Evolutionary conservation across 192 early-diverging fungal species (phyloP).

Genomic region (Thamnidium elegans): DNA sequence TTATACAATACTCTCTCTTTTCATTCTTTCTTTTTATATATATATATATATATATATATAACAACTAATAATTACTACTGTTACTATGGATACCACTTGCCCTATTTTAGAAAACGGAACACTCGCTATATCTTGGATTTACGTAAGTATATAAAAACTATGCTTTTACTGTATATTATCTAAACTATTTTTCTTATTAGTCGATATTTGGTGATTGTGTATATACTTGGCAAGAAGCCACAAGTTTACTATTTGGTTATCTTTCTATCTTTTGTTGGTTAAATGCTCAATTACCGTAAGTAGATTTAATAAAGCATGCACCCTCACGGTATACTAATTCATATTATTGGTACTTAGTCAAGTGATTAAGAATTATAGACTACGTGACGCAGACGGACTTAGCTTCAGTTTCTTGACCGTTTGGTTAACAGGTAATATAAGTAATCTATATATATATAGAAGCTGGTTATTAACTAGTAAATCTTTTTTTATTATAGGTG

Average conservation of each 20-base stretch:
- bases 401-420: constrained; percentile 54
- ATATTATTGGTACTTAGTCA: constrained; percentile 28
- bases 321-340: constrained; percentile 9
- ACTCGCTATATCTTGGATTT: constrained; percentile 16
- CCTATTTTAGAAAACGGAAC: constrained; percentile 5
- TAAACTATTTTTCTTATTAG: constrained; percentile 22
- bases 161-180: background rate
- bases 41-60: too few relatives aligned
- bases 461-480: background rate
- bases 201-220: constrained; percentile 47
- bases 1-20: background rate
- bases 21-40: background rate
- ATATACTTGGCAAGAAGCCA: constrained; percentile 39
- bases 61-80: background rate
- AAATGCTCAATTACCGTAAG: constrained; percentile 72
- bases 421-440: constrained; percentile 64
- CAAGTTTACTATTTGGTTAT: constrained; percentile 50
- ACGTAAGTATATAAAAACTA: background rate
- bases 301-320: constrained; percentile 12
- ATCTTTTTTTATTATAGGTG: constrained; percentile 40
- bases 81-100: constrained; percentile 11
- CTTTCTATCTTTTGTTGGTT: constrained; percentile 64
- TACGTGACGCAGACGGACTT: constrained; percentile 46
- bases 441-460: constrained; percentile 10
- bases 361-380: constrained; percentile 52